Evolutionary conservation across 2,329 filamentous ascomycete genomes (phyloP), one percentile per base, ranked within the genome.

Genomic region (Diatrype stigma): DNA sequence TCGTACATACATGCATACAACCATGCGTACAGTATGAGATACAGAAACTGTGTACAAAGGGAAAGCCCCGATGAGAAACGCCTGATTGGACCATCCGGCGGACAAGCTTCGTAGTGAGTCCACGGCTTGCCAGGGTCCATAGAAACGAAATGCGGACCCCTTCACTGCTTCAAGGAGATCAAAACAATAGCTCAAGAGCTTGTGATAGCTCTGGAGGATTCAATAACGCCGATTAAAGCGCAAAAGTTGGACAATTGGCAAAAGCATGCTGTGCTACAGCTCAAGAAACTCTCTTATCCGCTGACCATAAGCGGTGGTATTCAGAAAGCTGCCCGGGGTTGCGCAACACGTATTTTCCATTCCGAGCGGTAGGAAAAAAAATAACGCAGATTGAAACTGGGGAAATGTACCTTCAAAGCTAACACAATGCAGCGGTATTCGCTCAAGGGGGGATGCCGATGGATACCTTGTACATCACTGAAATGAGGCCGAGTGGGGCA

Each of bases 81-180:
- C 21, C 23, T 46, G 45, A 46, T 46, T 32, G 45, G 45, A 22
- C 28, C 6, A 17, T 19, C 26, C 17, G 28, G n/a, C 19, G 45
- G 45, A 22, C 45, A 46, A 46, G 45, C 45, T 46, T 46, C 45
- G 45, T 22, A 21, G 16, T 32, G 28, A 17, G 45, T 7, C 45
- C n/a, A n/a, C n/a, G n/a, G n/a, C n/a, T n/a, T n/a, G n/a, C n/a
- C 10, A 35, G 45, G 45, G 45, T 46, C 28, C 28, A 19, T 10
- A 14, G 28, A 46, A 46, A 46, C 45, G 45, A 46, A 46, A 21
- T 34, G 45, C 34, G 45, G 45, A 35, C n/a, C 23, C 21, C 14
- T 44, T 44, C n/a, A 21, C 45, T 21, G 16, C 17, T 14, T 16
- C 14, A 16, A 34, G 6, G 11, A 3, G 28, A 46, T 16, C 12